phyloP scores from a whole-genome alignment of 2,329 filamentous ascomycete genomes.

The Fusarium mundagurra region DNA sequence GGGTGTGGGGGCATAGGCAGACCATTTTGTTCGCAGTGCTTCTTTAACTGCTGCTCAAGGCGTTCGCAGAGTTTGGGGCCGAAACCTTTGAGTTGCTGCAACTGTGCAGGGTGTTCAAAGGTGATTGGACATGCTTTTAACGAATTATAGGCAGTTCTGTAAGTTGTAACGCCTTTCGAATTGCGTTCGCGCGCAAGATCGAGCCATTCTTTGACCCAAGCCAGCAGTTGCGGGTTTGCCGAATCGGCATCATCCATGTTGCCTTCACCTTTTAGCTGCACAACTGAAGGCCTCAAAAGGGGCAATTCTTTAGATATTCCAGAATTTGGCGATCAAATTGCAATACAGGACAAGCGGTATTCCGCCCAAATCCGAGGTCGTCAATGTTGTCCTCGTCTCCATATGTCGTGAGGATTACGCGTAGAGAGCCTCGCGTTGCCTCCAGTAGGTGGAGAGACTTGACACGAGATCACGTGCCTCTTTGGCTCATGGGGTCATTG shows the following conservation, averaged over 20 bases:
- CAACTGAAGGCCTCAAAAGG: neutral
- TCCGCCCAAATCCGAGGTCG: neutral
- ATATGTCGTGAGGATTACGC: constrained; percentile 11
- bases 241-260: constrained; percentile 55
- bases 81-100: constrained; percentile 77
- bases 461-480: constrained; percentile 41
- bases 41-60: constrained; percentile 68
- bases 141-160: constrained; percentile 80
- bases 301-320: neutral
- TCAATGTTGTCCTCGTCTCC: neutral
- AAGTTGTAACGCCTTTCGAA: constrained; percentile 75
- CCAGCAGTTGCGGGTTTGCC: constrained; percentile 76
- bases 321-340: neutral
- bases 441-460: neutral
- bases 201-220: constrained; percentile 82
- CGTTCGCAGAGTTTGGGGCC: constrained; percentile 77
- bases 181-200: constrained; percentile 75
- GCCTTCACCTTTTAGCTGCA: neutral
- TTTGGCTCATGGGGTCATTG: neutral
- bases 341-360: neutral
- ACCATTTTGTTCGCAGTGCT: constrained; percentile 73
- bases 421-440: constrained; percentile 10
- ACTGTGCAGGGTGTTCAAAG: constrained; percentile 78
- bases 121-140: constrained; percentile 77
- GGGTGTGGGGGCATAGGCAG: constrained; percentile 73